A percentile compares a stretch with the other conserved stretches of the same genome.
These are phyloP conservation scores for Suillus occidentalis DNA, from an alignment of 768 basidiomycete genomes.

Conservation along the genomic window DNA sequence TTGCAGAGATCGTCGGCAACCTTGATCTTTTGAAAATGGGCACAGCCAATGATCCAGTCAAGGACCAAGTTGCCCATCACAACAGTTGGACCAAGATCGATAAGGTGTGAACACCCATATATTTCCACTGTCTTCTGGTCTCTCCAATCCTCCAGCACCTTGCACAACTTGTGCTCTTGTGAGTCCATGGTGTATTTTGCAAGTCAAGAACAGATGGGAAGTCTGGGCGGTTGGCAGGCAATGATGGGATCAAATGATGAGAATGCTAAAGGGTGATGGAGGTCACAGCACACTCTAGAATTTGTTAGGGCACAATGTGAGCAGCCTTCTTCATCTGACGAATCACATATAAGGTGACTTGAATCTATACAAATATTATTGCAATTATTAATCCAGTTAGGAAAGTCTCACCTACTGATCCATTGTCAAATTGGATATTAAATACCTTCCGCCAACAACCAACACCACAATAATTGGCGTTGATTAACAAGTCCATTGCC, in stretches of 20 bases:
- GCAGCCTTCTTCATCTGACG: slow-evolving; percentile 14
- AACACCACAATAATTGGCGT: slow-evolving; percentile 18
- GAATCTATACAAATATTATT: slow-evolving; percentile 5
- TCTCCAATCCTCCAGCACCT: slow-evolving; percentile 17
- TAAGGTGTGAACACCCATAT: slow-evolving; percentile 9
- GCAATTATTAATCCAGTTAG: not conserved
- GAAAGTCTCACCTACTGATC: slow-evolving; percentile 17
- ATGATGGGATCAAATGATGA: not conserved
- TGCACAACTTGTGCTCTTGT: not conserved
- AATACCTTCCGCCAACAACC: slow-evolving; percentile 16
- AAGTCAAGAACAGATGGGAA: slow-evolving; percentile 4
- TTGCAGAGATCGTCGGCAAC: slow-evolving; percentile 12
- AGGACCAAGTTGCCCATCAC: slow-evolving; percentile 19
- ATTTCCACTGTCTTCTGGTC: slow-evolving; percentile 4
- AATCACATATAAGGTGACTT: slow-evolving; percentile 11
- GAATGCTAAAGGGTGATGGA: slow-evolving; percentile 21
- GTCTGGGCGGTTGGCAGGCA: not conserved
- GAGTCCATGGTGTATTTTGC: slow-evolving; percentile 9
- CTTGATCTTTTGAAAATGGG: slow-evolving; percentile 22
- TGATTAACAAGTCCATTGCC: slow-evolving; percentile 29
- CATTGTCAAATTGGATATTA: slow-evolving; percentile 22
- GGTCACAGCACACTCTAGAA: slow-evolving; percentile 24
- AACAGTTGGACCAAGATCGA: slow-evolving; percentile 13
- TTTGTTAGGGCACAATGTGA: slow-evolving; percentile 12
- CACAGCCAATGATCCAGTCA: slow-evolving; percentile 24